Conservation (phyloP, 2,329 filamentous ascomycete genomes). For the Orbilia blumenaviensis region DNA sequence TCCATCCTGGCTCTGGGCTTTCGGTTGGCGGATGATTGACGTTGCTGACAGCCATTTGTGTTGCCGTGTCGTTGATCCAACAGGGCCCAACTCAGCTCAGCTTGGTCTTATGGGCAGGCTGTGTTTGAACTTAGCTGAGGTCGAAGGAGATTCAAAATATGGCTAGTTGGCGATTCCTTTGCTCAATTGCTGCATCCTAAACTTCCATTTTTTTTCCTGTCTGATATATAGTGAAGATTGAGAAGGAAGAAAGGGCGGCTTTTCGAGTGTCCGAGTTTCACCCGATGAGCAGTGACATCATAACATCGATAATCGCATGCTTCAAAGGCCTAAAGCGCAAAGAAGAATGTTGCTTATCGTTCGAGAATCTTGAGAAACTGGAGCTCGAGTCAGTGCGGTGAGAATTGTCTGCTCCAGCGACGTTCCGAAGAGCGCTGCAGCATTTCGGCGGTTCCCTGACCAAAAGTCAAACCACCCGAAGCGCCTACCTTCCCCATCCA, state of each 20-base stretch:
- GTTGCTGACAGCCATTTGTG: neutral
- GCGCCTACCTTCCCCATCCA: neutral
- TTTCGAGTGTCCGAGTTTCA: too few species aligned
- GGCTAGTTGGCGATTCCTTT: too few species aligned
- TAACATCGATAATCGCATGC: neutral
- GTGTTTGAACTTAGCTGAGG: too few species aligned
- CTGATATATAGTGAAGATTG: too few species aligned
- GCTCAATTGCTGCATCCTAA: too few species aligned
- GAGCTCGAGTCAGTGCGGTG: neutral
- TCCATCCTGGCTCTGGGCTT: neutral
- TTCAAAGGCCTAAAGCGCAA: too few species aligned
- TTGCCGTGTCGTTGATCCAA: conserved; percentile 15
- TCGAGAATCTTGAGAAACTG: neutral
- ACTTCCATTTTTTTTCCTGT: too few species aligned
- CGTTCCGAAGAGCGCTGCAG: neutral
- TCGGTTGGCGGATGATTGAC: neutral
- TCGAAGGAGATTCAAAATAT: too few species aligned
- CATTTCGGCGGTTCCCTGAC: neutral
- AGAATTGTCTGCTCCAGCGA: neutral
- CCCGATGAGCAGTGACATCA: too few species aligned
- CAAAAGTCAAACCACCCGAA: neutral
- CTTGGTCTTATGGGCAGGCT: too few species aligned
- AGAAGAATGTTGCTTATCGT: neutral
- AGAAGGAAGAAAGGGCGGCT: too few species aligned
- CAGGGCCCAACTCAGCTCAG: neutral